Evolutionary conservation across 2,329 filamentous ascomycete genomes (phyloP), one percentile per base, ranked within the genome.

Genomic region (Xylaria hypoxylon): DNA sequence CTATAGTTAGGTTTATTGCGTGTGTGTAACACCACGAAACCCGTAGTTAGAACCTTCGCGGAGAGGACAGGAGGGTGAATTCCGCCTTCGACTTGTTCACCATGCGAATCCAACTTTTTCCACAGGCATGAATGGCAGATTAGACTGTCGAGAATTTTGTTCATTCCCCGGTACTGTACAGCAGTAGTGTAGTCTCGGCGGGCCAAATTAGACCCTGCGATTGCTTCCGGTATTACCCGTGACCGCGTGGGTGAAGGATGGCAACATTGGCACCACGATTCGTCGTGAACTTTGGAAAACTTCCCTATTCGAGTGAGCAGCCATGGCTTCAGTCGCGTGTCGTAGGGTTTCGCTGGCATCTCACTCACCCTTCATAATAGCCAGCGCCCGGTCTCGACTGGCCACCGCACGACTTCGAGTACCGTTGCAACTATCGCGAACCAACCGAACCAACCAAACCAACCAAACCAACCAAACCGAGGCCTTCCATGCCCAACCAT

Each of bases 291-390:
- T 62, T 66, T 70, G 64, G 68, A 71, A 71, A 52, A 28, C 59
- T 62, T 38, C 62, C 50, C 62, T 40, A 51, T 61, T 62, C 68
- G 61, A 67, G 62, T 71, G 60, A 72, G 64, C 71, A 63, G 72
- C 66, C 53, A 76, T 75, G 73, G 71, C 74, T 64, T 73, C 70
- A 65, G 69, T 69, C 65, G 65, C 59, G 63, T 67, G 66, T 69
- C 69, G 67, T 62, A 68, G 72, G 10, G 31, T 67, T 63, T 48
- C 62, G 47, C 17, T 52, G 13, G 62, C 67, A 56, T 63, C 71
- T 42, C 71, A 70, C 65, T 53, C 64, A 53, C 52, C 55, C 13
- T 64, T 62, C 67, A 60, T 70, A 68, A 70, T 69, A 70, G 68
- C 68, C 48, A 71, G 61, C 58, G 57, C 62, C 53, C 67, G 61